A percentile compares a stretch with the other conserved stretches of the same genome.
Conservation (phyloP, 2,329 filamentous ascomycete species). For the Botrytis aclada region DNA sequence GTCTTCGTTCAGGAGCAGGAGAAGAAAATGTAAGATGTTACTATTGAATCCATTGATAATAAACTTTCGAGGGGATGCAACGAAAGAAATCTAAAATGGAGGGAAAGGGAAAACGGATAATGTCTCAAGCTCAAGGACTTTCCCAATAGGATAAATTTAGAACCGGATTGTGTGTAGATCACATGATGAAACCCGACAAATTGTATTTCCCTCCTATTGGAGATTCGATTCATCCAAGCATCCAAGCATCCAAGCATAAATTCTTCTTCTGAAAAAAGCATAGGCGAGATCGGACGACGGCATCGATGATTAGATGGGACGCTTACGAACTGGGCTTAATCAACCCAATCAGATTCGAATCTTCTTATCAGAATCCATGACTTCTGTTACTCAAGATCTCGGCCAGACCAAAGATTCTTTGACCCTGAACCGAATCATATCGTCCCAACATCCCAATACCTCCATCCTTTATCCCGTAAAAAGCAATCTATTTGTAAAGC, state of each 20-base stretch:
- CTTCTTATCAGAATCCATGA: slow-evolving; percentile 17
- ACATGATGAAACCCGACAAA: slow-evolving; percentile 10
- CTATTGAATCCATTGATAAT: neutral
- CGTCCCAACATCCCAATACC: neutral
- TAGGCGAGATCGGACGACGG: slow-evolving; percentile 13
- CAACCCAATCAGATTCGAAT: slow-evolving; percentile 5
- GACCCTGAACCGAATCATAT: slow-evolving; percentile 7
- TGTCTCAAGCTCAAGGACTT: neutral
- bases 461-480: slow-evolving; percentile 23
- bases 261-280: neutral
- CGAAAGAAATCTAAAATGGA: neutral
- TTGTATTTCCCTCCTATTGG: neutral
- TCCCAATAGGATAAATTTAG: neutral
- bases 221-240: neutral
- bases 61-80: neutral
- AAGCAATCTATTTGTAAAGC: slow-evolving; percentile 30
- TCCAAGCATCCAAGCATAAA: too few species aligned
- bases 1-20: neutral
- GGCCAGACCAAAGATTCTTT: neutral
- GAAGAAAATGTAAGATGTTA: neutral
- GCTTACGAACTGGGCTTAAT: slow-evolving; percentile 11
- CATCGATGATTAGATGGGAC: slow-evolving; percentile 2
- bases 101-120: neutral
- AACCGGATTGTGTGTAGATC: neutral
- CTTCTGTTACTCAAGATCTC: neutral